phyloP scores from a whole-genome alignment of 2,329 filamentous ascomycete species.

The Fusarium penzigii region DNA sequence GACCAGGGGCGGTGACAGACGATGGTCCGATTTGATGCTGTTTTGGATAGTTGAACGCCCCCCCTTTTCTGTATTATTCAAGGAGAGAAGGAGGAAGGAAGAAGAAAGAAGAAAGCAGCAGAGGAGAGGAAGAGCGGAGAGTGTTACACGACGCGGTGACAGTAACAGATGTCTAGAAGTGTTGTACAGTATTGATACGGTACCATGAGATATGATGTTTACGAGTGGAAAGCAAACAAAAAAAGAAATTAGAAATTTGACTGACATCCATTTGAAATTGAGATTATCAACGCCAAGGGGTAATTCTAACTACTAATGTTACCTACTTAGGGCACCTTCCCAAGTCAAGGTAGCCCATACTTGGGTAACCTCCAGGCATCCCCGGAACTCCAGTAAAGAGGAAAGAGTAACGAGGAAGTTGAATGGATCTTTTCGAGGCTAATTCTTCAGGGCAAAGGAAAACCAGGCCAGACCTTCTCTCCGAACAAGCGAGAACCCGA shows the following conservation, averaged over 20 bases:
- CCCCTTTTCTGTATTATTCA: too few relatives aligned
- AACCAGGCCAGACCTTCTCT: not conserved
- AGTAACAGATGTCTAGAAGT: too few relatives aligned
- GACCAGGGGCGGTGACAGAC: not conserved
- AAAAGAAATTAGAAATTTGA: not conserved
- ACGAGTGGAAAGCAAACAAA: not conserved
- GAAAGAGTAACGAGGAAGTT: too few relatives aligned
- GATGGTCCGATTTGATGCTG: not conserved
- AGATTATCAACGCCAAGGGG: not conserved
- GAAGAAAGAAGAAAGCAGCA: not conserved
- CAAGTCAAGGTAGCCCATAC: too few relatives aligned
- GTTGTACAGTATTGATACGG: too few relatives aligned
- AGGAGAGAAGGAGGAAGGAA: not conserved
- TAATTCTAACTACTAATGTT: not conserved
- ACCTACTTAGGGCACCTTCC: not conserved
- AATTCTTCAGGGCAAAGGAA: too few relatives aligned
- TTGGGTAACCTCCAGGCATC: too few relatives aligned
- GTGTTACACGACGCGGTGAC: too few relatives aligned
- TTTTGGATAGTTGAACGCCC: not conserved
- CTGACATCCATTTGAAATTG: not conserved
- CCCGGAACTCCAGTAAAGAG: too few relatives aligned
- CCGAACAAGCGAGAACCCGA: constrained; percentile 14
- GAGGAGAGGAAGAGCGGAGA: too few relatives aligned
- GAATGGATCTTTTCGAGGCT: too few relatives aligned
- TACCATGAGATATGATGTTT: not conserved